Conservation (phyloP, 306 rosid species). For the Pyrus bretschneideri region DNA sequence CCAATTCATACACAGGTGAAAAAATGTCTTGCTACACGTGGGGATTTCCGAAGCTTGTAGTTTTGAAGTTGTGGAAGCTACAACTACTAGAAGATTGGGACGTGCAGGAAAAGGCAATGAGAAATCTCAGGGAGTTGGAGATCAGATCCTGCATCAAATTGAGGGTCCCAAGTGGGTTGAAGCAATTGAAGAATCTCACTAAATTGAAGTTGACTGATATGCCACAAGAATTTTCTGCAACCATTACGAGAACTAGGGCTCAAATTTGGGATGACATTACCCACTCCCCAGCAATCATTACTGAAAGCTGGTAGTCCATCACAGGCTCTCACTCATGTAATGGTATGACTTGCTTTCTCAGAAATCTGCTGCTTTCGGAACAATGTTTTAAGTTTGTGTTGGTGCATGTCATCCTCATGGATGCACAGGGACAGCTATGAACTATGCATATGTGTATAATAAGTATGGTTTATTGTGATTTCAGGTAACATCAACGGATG, state of each 20-base stretch:
- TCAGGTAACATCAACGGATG: too few relatives aligned
- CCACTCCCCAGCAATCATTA: neutral
- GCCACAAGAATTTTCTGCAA: neutral
- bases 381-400: too few relatives aligned
- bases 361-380: too few relatives aligned
- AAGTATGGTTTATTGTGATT: too few relatives aligned
- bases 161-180: slow-evolving; percentile 4
- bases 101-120: slow-evolving; percentile 18
- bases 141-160: neutral
- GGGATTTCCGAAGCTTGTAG: slow-evolving; percentile 23
- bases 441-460: too few relatives aligned
- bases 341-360: too few relatives aligned
- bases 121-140: too few relatives aligned
- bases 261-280: neutral
- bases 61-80: slow-evolving; percentile 29
- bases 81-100: slow-evolving; percentile 9
- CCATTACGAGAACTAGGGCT: neutral
- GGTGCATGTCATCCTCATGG: too few relatives aligned
- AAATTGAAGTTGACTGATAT: slow-evolving; percentile 18
- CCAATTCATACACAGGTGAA: too few relatives aligned
- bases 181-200: slow-evolving; percentile 15
- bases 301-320: too few relatives aligned
- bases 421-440: too few relatives aligned
- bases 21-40: neutral
- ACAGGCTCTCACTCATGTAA: too few relatives aligned